These are phyloP conservation scores for Ophiostoma quercus DNA, from an alignment of 2,329 filamentous ascomycete genomes.

Conservation along the genomic window DNA sequence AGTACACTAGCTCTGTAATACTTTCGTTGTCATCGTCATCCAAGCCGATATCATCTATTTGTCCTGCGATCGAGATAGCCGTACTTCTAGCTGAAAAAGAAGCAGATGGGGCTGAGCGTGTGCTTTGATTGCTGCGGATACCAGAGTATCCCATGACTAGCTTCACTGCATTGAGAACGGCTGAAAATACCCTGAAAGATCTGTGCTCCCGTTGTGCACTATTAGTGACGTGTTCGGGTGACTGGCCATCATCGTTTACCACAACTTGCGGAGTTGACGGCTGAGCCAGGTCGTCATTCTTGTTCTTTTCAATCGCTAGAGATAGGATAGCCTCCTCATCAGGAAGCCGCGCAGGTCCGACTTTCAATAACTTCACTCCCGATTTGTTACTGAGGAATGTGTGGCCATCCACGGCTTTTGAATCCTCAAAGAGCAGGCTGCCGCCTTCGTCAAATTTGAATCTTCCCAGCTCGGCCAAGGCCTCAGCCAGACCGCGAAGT, in stretches of 20 bases:
- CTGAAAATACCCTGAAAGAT: not conserved
- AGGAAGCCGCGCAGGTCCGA: not conserved
- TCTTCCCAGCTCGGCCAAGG: not conserved
- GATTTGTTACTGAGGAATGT: not conserved
- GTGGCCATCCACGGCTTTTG: not conserved
- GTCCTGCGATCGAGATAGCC: not conserved
- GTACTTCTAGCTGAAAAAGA: not conserved
- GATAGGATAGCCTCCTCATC: not conserved
- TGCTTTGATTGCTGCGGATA: not conserved
- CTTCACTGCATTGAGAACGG: not conserved
- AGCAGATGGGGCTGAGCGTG: not conserved
- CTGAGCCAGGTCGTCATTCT: not conserved
- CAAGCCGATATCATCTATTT: too few species aligned
- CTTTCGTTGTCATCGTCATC: not conserved
- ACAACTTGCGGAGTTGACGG: not conserved
- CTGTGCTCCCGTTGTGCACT: not conserved
- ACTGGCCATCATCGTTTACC: not conserved
- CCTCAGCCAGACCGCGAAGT: not conserved
- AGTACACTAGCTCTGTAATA: not conserved
- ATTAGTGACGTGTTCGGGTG: too few species aligned
- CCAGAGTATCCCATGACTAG: not conserved
- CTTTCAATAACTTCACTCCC: not conserved
- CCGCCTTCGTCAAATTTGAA: not conserved
- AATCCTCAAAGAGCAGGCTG: not conserved
- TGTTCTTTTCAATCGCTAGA: not conserved